These are phyloP conservation scores for Yamadazyma kanchanaburiensis DNA, from an alignment of 1,139 yeast species.

Conservation along the genomic window DNA sequence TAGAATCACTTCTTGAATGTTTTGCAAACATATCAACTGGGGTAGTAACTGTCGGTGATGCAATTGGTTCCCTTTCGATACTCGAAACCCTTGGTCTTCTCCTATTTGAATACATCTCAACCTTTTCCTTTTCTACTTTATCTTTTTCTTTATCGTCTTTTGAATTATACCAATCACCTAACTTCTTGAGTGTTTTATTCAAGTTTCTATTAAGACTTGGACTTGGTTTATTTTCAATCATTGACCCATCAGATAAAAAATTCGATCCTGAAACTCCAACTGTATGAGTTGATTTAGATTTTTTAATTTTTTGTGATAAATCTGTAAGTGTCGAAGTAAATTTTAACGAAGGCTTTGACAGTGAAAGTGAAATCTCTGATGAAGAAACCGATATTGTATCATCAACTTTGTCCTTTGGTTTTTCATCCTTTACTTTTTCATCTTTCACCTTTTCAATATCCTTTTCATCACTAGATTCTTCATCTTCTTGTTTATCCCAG, in stretches of 20 bases:
- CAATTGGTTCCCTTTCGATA: constrained; percentile 5
- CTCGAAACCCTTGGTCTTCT: constrained; percentile 32
- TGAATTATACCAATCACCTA: constrained; percentile 63
- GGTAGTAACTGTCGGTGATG: neutral
- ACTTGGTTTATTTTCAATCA: constrained; percentile 11
- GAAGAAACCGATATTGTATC: constrained; percentile 3
- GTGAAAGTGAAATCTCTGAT: constrained; percentile 2
- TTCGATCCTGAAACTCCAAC: constrained; percentile 25
- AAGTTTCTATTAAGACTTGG: constrained; percentile 4
- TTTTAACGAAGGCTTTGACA: constrained; percentile 6
- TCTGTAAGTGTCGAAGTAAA: constrained; percentile 30
- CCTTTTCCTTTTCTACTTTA: constrained; percentile 5
- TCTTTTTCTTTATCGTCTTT: constrained; percentile 6
- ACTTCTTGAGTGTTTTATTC: constrained; percentile 37
- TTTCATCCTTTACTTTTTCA: constrained; percentile 1
- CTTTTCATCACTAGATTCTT: neutral
- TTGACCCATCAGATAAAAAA: constrained; percentile 26
- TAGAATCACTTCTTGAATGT: constrained; percentile 11
- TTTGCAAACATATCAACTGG: constrained; percentile 14
- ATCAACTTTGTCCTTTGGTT: neutral
- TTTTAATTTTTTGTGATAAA: constrained; percentile 31
- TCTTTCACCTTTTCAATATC: constrained; percentile 3
- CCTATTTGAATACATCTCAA: constrained; percentile 61
- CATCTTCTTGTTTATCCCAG: constrained; percentile 54
- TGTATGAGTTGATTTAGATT: constrained; percentile 25